These are phyloP conservation scores for Exsudoporus frostii DNA, from an alignment of 768 basidiomycete genomes.

Conservation along the genomic window DNA sequence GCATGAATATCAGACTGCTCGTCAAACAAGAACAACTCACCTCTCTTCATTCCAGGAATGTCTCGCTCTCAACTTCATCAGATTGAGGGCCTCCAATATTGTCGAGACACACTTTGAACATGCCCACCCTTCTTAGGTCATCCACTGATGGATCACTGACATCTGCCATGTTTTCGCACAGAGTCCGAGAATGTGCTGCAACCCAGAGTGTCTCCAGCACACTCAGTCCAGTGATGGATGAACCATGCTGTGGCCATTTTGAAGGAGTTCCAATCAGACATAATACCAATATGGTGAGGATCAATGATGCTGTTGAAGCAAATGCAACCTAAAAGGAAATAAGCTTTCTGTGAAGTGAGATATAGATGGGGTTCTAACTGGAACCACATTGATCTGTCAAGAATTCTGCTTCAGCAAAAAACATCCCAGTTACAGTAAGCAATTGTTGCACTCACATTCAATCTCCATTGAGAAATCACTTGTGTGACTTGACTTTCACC, in stretches of 20 bases:
- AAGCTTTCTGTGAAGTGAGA: accelerated
- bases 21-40: too few species aligned
- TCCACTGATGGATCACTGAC: not conserved
- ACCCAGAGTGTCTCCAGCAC: not conserved
- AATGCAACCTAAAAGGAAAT: constrained; percentile 1
- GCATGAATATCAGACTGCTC: too few species aligned
- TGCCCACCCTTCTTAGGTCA: not conserved
- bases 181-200: too few species aligned
- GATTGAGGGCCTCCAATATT: not conserved
- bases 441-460: constrained; percentile 6
- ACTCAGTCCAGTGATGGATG: constrained; percentile 7
- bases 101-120: not conserved
- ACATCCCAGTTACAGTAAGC: not conserved
- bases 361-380: constrained; percentile 2
- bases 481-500: constrained; percentile 8
- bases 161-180: too few species aligned
- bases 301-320: constrained; percentile 3
- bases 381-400: constrained; percentile 12
- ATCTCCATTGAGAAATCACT: constrained; percentile 3
- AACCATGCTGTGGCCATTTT: not conserved
- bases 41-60: too few species aligned
- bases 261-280: not conserved
- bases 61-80: not conserved
- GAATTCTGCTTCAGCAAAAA: not conserved
- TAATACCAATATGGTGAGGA: not conserved